These are phyloP conservation scores for Nicotiana attenuata DNA, from an alignment of 257 asterid species.

Conservation along the genomic window DNA sequence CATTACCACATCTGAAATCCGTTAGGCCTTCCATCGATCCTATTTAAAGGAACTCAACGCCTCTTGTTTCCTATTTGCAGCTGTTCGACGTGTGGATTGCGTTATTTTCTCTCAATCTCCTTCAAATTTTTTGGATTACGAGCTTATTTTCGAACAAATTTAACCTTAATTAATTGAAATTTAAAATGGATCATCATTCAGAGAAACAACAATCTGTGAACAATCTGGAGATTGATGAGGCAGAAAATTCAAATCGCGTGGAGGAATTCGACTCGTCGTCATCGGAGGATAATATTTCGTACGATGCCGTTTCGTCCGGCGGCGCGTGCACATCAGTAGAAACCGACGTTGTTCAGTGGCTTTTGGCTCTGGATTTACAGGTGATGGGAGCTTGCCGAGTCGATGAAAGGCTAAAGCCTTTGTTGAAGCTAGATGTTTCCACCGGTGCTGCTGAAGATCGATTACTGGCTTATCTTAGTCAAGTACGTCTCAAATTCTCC, in stretches of 20 bases:
- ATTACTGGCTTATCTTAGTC: conserved; percentile 64
- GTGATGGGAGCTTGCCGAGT: conserved; percentile 92
- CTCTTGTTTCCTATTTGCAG: not conserved
- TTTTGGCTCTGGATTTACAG: conserved; percentile 80
- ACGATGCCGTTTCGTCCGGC: conserved; percentile 58
- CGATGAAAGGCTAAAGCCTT: conserved; percentile 95
- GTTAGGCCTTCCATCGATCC: not conserved
- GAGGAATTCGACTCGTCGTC: conserved; percentile 37
- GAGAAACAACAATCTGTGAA: conserved; percentile 37
- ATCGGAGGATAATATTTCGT: conserved; percentile 32
- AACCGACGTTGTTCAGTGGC: conserved; percentile 62
- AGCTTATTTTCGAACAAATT: not conserved
- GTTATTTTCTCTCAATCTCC: not conserved
- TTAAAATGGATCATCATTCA: conserved; percentile 38
- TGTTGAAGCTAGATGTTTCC: conserved; percentile 69
- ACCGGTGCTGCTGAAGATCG: conserved; percentile 74
- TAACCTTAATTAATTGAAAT: not conserved
- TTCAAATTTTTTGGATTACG: not conserved
- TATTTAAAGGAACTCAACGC: not conserved
- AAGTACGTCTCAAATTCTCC: conserved; percentile 31
- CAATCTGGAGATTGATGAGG: conserved; percentile 36
- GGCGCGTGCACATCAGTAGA: conserved; percentile 35
- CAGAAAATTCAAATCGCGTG: conserved; percentile 13
- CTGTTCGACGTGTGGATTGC: not conserved
- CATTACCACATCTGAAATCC: conserved; percentile 15